Conservation (phyloP, 805 yeast species). For the Candida silvatica region DNA sequence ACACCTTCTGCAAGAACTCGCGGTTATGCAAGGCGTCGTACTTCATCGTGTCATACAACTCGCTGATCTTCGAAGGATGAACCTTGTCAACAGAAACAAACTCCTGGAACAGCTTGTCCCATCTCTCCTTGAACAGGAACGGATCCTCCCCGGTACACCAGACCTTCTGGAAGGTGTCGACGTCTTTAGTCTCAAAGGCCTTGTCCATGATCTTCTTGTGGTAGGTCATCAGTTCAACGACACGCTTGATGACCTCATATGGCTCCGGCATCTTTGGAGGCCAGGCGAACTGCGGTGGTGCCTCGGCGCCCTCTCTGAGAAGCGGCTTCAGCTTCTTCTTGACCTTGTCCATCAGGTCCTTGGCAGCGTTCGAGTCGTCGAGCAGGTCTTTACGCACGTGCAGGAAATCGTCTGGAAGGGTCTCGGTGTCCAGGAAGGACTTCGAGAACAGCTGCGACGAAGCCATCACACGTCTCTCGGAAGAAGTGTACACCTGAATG, state of each 20-base stretch:
- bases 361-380: slow-evolving; percentile 97
- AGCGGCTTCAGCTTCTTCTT: slow-evolving; percentile 93
- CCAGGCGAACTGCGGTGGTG: slow-evolving; percentile 98
- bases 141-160: slow-evolving; percentile 99
- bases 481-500: slow-evolving; percentile 80
- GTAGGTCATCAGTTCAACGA: slow-evolving; percentile 90
- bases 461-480: slow-evolving; percentile 90
- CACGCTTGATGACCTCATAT: slow-evolving; percentile 84
- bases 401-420: slow-evolving; percentile 68
- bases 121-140: slow-evolving; percentile 78
- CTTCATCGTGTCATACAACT: slow-evolving; percentile 96
- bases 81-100: slow-evolving; percentile 90
- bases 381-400: slow-evolving; percentile 81
- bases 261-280: slow-evolving; percentile 98
- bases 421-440: slow-evolving; percentile 59
- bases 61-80: slow-evolving; percentile 95
- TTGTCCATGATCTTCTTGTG: slow-evolving; percentile 78
- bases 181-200: slow-evolving; percentile 63
- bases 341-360: slow-evolving; percentile 94
- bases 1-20: slow-evolving; percentile 75
- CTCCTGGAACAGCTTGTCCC: slow-evolving; percentile 95
- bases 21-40: slow-evolving; percentile 96
- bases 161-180: slow-evolving; percentile 55
- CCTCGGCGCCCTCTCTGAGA: slow-evolving; percentile 90
- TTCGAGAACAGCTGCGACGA: slow-evolving; percentile 86